phyloP scores from a whole-genome alignment of 2,329 filamentous ascomycete species.

The Mycosphaerella arachidis region DNA sequence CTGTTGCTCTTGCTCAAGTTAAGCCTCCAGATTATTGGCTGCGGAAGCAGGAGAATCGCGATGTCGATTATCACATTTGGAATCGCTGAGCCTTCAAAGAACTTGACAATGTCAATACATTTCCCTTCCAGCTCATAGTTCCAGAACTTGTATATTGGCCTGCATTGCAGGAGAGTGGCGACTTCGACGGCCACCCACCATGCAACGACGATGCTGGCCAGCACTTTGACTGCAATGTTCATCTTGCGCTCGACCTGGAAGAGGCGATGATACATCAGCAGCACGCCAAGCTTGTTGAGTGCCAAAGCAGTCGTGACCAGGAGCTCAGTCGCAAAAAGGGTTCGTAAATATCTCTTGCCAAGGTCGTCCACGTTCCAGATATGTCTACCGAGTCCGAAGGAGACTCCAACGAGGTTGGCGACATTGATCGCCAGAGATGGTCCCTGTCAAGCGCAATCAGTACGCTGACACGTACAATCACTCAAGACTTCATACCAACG shows the following conservation, averaged over 20 bases:
- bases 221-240: background rate
- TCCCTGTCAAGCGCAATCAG: background rate
- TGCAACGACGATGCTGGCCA: conserved; percentile 9
- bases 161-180: conserved; percentile 11
- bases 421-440: conserved; percentile 14
- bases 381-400: conserved; percentile 13
- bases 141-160: conserved; percentile 15
- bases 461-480: background rate
- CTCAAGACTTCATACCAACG: conserved; percentile 5
- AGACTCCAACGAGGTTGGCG: conserved; percentile 5
- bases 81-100: conserved; percentile 14
- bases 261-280: conserved; percentile 17
- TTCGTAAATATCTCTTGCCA: conserved; percentile 10
- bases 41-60: conserved; percentile 12
- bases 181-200: conserved; percentile 15
- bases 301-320: conserved; percentile 14
- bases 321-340: conserved; percentile 12
- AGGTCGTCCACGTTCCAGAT: conserved; percentile 8
- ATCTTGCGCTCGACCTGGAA: conserved; percentile 13
- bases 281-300: conserved; percentile 15
- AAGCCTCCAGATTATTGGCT: conserved; percentile 13
- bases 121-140: background rate
- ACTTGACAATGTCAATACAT: conserved; percentile 11
- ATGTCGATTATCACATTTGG: conserved; percentile 15
- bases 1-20: conserved; percentile 9